Conservation (phyloP, 2,329 filamentous ascomycete genomes). For the Cladophialophora psammophila region DNA sequence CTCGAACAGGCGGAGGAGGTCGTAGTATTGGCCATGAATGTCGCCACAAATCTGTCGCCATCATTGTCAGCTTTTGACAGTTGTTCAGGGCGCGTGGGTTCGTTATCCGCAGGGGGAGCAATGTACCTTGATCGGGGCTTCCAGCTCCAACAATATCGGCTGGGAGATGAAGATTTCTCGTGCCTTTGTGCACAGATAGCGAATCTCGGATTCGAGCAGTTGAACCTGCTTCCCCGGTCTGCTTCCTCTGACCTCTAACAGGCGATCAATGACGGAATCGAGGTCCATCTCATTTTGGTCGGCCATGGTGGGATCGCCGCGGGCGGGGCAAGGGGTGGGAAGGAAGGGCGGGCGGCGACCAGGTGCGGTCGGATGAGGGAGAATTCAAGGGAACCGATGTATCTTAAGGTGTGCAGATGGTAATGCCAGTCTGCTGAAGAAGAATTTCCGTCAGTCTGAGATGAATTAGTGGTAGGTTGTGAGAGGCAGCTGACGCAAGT, state of each 20-base stretch:
- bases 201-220: constrained; percentile 93
- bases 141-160: constrained; percentile 94
- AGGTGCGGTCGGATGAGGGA: constrained; percentile 33
- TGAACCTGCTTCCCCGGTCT: constrained; percentile 98
- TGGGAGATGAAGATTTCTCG: constrained; percentile 99
- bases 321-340: constrained; percentile 34
- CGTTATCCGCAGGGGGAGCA: not conserved
- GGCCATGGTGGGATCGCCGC: constrained; percentile 64
- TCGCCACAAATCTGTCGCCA: constrained; percentile 88
- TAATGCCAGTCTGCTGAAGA: constrained; percentile 20
- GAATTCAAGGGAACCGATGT: constrained; percentile 30
- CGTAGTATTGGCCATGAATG: constrained; percentile 99
- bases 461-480: constrained; percentile 20
- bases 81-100: not conserved
- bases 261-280: constrained; percentile 98
- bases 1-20: constrained; percentile 95
- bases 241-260: constrained; percentile 96
- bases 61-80: constrained; percentile 15
- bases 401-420: constrained; percentile 14
- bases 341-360: constrained; percentile 36
- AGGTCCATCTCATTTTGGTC: constrained; percentile 91
- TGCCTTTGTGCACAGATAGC: constrained; percentile 96
- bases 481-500: constrained; percentile 32
- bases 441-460: constrained; percentile 22
- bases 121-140: constrained; percentile 96